Evolutionary conservation across 2,329 filamentous ascomycete genomes (phyloP).

Genomic region (Neoascochyta sp.): DNA sequence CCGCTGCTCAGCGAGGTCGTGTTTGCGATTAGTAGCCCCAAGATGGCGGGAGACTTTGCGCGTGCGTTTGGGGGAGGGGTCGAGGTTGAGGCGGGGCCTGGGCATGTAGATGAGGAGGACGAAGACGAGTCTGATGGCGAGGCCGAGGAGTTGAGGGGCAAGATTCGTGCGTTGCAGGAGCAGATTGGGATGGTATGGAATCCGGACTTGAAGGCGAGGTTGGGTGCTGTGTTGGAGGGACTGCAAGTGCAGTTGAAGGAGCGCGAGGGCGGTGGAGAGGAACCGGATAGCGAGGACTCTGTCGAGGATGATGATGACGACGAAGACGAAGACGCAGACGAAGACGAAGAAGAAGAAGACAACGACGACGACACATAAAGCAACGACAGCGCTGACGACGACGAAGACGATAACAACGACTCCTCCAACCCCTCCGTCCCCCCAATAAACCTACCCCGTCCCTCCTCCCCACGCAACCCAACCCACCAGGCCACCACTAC

Average conservation of each 20-base stretch:
- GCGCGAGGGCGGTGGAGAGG: slow-evolving; percentile 9
- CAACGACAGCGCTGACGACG: not conserved
- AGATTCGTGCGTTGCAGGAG: slow-evolving; percentile 36
- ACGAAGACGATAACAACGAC: not conserved
- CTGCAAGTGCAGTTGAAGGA: slow-evolving; percentile 29
- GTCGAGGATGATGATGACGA: not conserved
- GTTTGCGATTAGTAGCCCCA: slow-evolving; percentile 56
- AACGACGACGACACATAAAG: not conserved
- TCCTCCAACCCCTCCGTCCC: too few relatives aligned
- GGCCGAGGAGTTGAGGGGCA: slow-evolving; percentile 28
- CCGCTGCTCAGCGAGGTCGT: slow-evolving; percentile 50
- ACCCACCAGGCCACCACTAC: too few relatives aligned
- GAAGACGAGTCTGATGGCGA: slow-evolving; percentile 21
- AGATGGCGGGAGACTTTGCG: slow-evolving; percentile 53
- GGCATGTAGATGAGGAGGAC: slow-evolving; percentile 39
- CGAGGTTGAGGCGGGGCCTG: slow-evolving; percentile 36
- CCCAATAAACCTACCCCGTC: too few relatives aligned
- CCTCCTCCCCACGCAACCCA: too few relatives aligned
- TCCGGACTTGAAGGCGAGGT: slow-evolving; percentile 30
- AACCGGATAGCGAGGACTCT: slow-evolving; percentile 1
- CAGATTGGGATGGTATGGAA: slow-evolving; percentile 36
- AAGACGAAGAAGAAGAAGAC: not conserved
- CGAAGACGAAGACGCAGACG: not conserved
- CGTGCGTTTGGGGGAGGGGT: slow-evolving; percentile 46
- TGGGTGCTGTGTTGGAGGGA: slow-evolving; percentile 27